Conservation (phyloP, 2,329 filamentous ascomycete species). For the Trichoderma guizhouense region DNA sequence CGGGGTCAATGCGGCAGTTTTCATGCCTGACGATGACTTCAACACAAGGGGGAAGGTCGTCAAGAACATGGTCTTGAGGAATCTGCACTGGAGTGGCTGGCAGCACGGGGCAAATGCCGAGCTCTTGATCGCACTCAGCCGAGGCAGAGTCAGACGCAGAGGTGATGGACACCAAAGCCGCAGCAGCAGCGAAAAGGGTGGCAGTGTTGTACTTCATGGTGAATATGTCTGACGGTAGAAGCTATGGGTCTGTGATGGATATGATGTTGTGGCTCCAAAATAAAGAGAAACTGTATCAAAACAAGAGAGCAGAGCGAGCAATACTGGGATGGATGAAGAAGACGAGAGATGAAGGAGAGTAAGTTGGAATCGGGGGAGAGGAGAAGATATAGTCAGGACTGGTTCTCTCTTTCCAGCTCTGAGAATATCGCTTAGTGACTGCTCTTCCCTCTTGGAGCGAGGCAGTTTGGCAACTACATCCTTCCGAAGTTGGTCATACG, state of each 20-base stretch:
- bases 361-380: background rate
- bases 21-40: constrained; percentile 30
- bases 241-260: background rate
- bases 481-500: background rate
- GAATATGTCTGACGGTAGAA: constrained; percentile 4
- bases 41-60: constrained; percentile 29
- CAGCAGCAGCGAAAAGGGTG: constrained; percentile 9
- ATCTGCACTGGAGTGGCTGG: background rate
- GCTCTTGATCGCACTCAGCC: background rate
- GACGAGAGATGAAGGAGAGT: background rate
- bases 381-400: background rate
- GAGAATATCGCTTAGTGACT: background rate
- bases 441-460: background rate
- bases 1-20: constrained; percentile 31
- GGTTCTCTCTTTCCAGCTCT: background rate
- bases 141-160: constrained; percentile 4
- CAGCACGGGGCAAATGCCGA: background rate
- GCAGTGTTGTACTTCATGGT: constrained; percentile 21
- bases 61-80: background rate
- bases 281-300: constrained; percentile 10
- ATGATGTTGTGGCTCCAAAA: background rate
- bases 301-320: constrained; percentile 9
- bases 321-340: constrained; percentile 6
- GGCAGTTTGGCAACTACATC: too few relatives aligned
- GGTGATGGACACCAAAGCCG: constrained; percentile 19